Base-by-base conservation (phyloP, 225 moss, liverwort and hornwort genomes). In the Straminergon stramineum region DNA sequence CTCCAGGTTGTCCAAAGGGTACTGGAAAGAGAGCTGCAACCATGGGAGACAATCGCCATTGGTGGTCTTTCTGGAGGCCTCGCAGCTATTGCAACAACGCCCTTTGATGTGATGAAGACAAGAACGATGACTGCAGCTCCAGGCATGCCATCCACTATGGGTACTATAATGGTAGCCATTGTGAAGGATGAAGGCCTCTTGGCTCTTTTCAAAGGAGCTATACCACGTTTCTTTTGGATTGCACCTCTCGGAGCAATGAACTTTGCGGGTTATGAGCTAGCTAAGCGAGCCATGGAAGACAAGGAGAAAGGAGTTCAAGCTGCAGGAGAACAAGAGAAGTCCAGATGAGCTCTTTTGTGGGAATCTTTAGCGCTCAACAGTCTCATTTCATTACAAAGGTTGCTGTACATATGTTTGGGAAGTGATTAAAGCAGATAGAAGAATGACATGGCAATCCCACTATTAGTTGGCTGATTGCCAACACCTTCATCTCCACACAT, bases 171-270 rank as follows among this genome's bases (percentile, higher is more conserved):
- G 88, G 67, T 92, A 56, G 91, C 94, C 30, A 92, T 94, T 56
- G 91, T 94, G 61, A 90, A 83, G 61, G 89, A 94, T 57, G 92
- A 92, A 82, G 92, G 94, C 51, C 79, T 94, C 10, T 37, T 94
- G 82, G 84, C 88, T 30, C 92, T 94, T 62, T 92, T 92, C 75
- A 92, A 94, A 86, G 94, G 92, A 24, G 94, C 92, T 8, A 70
- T 92, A 31, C 94, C 92, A 9, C 88, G 92, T 20, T 94, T 94
- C 84, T 92, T 94, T 81, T 94, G 92, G 94, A 94, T 94, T 87
- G 94, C 94, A 22, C 92, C 94, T 87, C 91, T 94, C 10, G 94
- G 94, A 85, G 94, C 94, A 24, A 94, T 94, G 94, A 94, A 94
- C 77, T 94, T 94, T 10, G 94, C 92, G 11, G 94, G 94, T 11